Evolutionary conservation across 192 early-diverging fungal genomes (phyloP).

Genomic region (Gryganskiella cystojenkinii): DNA sequence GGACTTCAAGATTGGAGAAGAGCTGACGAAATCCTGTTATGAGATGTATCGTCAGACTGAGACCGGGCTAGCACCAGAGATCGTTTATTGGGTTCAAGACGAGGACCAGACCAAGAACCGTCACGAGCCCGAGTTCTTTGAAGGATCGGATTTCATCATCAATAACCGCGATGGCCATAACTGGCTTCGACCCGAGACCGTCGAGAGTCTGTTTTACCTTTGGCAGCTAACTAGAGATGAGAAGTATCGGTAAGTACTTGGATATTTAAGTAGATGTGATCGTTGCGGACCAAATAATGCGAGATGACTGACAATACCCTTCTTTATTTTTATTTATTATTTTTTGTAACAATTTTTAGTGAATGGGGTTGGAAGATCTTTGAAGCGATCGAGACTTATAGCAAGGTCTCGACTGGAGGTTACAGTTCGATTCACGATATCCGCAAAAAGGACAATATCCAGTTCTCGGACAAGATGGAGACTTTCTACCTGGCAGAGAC

Average conservation of each 20-base stretch:
- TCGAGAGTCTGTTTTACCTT: conserved; percentile 90
- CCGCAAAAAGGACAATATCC: conserved; percentile 33
- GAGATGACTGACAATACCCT: too few species aligned
- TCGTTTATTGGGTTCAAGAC: conserved; percentile 77
- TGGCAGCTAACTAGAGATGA: conserved; percentile 87
- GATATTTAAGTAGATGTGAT: neutral
- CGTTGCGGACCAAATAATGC: too few species aligned
- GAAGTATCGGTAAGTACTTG: conserved; percentile 77
- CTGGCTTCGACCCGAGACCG: conserved; percentile 88
- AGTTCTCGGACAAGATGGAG: conserved; percentile 79
- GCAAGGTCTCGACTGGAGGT: conserved; percentile 71
- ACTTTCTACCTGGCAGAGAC: conserved; percentile 91
- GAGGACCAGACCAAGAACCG: conserved; percentile 36
- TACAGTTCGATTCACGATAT: conserved; percentile 71
- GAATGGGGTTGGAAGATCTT: conserved; percentile 92
- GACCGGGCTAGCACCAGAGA: conserved; percentile 88
- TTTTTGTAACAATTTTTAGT: conserved; percentile 32
- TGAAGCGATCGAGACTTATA: conserved; percentile 82
- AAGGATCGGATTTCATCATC: conserved; percentile 70
- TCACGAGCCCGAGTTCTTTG: conserved; percentile 33
- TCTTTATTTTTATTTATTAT: conserved; percentile 17
- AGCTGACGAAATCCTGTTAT: conserved; percentile 80
- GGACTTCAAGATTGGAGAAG: conserved; percentile 81
- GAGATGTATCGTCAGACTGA: conserved; percentile 84
- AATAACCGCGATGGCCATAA: conserved; percentile 76